These are phyloP conservation scores for Fomitiporia mediterranea DNA, from an alignment of 1,284 basidiomycete species.

Conservation along the genomic window DNA sequence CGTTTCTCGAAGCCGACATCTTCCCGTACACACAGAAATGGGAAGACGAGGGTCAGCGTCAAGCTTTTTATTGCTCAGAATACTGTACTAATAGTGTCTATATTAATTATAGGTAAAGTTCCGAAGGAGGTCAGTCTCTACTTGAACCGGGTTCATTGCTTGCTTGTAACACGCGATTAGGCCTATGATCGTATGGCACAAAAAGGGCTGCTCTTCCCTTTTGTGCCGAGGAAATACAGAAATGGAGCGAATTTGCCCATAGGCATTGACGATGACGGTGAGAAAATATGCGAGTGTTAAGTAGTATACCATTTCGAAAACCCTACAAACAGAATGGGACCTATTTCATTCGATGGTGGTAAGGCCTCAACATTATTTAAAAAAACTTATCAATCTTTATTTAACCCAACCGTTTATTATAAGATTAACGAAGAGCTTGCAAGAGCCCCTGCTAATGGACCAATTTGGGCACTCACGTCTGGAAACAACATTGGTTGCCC, in stretches of 20 bases:
- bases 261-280: slow-evolving; percentile 18
- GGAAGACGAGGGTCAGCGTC: slow-evolving; percentile 20
- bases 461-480: slow-evolving; percentile 19
- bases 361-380: background rate
- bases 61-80: background rate
- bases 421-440: slow-evolving; percentile 20
- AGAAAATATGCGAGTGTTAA: background rate
- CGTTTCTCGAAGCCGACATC: slow-evolving; percentile 15
- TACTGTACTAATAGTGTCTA: background rate
- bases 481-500: slow-evolving; percentile 21
- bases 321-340: slow-evolving; percentile 19
- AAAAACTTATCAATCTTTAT: background rate
- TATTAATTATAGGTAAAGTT: slow-evolving; percentile 1
- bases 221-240: slow-evolving; percentile 19
- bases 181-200: slow-evolving; percentile 14
- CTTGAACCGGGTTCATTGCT: background rate
- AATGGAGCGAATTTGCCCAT: slow-evolving; percentile 3
- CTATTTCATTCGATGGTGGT: slow-evolving; percentile 22
- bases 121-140: background rate
- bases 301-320: too few relatives aligned
- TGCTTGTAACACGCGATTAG: slow-evolving; percentile 1
- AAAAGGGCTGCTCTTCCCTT: slow-evolving; percentile 17
- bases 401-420: background rate
- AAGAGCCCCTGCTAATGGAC: slow-evolving; percentile 18
- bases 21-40: slow-evolving; percentile 21